Evolutionary conservation across 139 green algal genomes (phyloP).

Genomic region (Coccomyxa sp.): DNA sequence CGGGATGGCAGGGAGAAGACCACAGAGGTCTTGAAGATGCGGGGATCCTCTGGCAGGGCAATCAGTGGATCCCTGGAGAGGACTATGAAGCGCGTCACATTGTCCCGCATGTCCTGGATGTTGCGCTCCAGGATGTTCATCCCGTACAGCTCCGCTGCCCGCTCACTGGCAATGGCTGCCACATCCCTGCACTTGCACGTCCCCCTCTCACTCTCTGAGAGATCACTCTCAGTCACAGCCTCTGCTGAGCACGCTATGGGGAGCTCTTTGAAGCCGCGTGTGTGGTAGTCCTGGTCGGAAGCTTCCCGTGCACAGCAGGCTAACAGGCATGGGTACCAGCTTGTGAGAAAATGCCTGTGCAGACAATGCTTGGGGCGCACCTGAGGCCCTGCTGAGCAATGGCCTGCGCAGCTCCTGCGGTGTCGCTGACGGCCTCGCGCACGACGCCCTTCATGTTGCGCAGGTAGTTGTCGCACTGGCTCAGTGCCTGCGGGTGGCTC

Average conservation of each 20-base stretch:
- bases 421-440: conserved; percentile 88
- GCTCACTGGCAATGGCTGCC: conserved; percentile 60
- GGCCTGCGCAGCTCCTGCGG: conserved; percentile 79
- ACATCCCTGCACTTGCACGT: conserved; percentile 32
- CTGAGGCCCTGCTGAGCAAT: conserved; percentile 44
- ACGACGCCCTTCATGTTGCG: conserved; percentile 43
- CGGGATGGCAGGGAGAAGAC: conserved; percentile 72
- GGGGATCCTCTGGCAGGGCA: conserved; percentile 29
- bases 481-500: conserved; percentile 72
- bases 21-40: conserved; percentile 85
- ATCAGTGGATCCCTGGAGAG: conserved; percentile 87
- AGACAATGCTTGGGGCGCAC: background rate
- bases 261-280: too few species aligned
- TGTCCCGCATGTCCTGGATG: conserved; percentile 88
- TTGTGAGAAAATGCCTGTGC: background rate
- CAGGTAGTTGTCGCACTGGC: conserved; percentile 75
- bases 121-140: conserved; percentile 67
- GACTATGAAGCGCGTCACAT: conserved; percentile 94
- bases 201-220: background rate
- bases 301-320: too few species aligned
- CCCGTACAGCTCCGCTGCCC: conserved; percentile 70
- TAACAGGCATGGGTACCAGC: too few species aligned
- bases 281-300: too few species aligned
- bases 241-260: too few species aligned
- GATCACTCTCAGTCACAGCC: background rate